Evolutionary conservation across 2,329 filamentous ascomycete genomes (phyloP).

Genomic region (Sarocladium strictum): DNA sequence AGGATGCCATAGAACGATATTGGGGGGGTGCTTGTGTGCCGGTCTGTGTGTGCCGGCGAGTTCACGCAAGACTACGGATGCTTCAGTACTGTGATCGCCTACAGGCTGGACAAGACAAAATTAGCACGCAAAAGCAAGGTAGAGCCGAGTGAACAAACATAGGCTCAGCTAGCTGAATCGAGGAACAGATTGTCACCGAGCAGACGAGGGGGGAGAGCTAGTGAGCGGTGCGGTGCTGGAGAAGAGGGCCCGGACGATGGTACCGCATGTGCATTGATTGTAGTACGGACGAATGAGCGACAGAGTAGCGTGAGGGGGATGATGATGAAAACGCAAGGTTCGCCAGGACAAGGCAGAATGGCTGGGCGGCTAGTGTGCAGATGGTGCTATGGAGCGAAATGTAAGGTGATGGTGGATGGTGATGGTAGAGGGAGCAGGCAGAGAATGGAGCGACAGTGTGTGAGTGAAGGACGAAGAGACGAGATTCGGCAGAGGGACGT

Average conservation of each 20-base stretch:
- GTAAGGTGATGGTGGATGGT: background rate
- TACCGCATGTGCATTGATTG: background rate
- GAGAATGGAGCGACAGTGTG: background rate
- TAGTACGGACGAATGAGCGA: background rate
- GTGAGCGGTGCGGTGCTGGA: background rate
- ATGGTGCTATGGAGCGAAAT: background rate
- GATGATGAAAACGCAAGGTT: background rate
- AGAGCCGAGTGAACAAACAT: background rate
- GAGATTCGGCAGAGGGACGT: background rate
- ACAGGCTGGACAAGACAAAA: background rate
- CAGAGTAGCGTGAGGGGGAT: background rate
- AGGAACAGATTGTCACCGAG: background rate
- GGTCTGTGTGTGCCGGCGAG: background rate
- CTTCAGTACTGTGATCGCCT: background rate
- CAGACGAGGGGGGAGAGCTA: background rate
- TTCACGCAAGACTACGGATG: background rate
- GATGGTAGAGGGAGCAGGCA: background rate
- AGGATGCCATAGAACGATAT: background rate
- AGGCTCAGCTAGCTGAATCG: background rate
- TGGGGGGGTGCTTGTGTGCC: background rate
- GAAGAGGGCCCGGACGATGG: background rate
- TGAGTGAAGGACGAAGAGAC: background rate
- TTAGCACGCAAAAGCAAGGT: constrained; percentile 6
- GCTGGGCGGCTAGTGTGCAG: constrained; percentile 7
- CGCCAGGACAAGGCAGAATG: background rate